A percentile compares a stretch with the other conserved stretches of the same genome.
Evolutionary conservation across 768 basidiomycete genomes (phyloP).

Genomic region (Amanita fuliginea): DNA sequence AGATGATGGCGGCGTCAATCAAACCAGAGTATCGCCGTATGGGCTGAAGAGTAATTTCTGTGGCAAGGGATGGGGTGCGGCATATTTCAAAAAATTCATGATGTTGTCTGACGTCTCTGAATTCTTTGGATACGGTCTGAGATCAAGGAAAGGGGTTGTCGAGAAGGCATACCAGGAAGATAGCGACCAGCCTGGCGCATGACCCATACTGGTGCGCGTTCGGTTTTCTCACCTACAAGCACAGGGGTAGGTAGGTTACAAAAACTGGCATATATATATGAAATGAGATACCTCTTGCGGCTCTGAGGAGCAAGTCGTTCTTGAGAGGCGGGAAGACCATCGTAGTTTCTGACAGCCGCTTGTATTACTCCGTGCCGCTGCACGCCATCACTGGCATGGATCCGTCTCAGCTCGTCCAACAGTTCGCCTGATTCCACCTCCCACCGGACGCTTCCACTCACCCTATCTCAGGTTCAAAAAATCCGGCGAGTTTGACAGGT

Average conservation of each 20-base stretch:
- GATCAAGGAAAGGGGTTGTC: constrained; percentile 2
- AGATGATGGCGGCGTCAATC: constrained; percentile 94
- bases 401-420: constrained; percentile 53
- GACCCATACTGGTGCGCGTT: constrained; percentile 95
- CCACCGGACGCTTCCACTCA: neutral
- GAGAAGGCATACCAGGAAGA: constrained; percentile 62
- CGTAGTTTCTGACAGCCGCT: constrained; percentile 19
- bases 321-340: constrained; percentile 58
- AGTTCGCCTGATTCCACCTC: constrained; percentile 26
- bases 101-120: constrained; percentile 70
- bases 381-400: constrained; percentile 1
- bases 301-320: constrained; percentile 85
- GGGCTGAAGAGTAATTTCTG: constrained; percentile 86
- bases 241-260: constrained; percentile 2
- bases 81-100: constrained; percentile 97
- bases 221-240: constrained; percentile 63
- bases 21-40: constrained; percentile 80
- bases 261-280: neutral
- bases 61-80: constrained; percentile 82
- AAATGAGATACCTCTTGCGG: constrained; percentile 52
- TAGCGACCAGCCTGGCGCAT: constrained; percentile 97
- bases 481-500: constrained; percentile 67
- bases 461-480: constrained; percentile 54
- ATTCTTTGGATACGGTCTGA: constrained; percentile 43
- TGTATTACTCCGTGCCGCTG: neutral